Percentiles rank a stretch among this genome's conserved stretches.
Evolutionary conservation across 345 rosid species (phyloP).

Genomic region (Ailanthus altissimus): DNA sequence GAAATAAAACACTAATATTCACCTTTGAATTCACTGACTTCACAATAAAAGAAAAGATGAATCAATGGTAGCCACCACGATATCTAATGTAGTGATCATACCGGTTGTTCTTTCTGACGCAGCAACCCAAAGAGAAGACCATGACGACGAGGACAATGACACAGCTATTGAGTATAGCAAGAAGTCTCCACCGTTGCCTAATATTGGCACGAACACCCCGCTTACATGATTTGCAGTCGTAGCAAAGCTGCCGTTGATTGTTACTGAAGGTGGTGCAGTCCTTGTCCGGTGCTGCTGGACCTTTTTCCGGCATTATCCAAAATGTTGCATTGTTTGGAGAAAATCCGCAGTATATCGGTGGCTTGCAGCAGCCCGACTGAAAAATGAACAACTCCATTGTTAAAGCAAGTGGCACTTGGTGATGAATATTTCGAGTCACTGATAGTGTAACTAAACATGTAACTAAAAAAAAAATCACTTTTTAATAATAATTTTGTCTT

Average conservation of each 20-base stretch:
- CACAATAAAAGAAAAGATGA: neutral
- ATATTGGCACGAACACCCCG: conserved; percentile 20
- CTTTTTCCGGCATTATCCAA: conserved; percentile 4
- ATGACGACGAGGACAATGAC: neutral
- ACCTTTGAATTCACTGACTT: too few relatives aligned
- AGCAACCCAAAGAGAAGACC: conserved; percentile 20
- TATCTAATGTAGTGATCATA: neutral
- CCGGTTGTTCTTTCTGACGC: conserved; percentile 19
- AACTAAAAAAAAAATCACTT: too few relatives aligned
- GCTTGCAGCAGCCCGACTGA: conserved; percentile 40
- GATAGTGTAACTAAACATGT: neutral
- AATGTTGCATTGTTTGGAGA: conserved; percentile 20
- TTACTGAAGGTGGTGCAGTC: conserved; percentile 35
- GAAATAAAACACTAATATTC: too few relatives aligned
- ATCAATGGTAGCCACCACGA: neutral
- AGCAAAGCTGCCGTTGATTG: conserved; percentile 24
- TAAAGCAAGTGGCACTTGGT: neutral
- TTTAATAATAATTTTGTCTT: too few relatives aligned
- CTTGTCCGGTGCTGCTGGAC: neutral
- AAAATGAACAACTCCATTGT: neutral
- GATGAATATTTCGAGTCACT: neutral
- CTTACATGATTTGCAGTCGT: conserved; percentile 37
- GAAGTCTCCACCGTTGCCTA: conserved; percentile 5
- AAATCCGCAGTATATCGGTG: conserved; percentile 27
- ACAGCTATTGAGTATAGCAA: neutral